Evolutionary conservation across 768 basidiomycete genomes (phyloP), one percentile per base, ranked within the genome.

Genomic region (Russula griseocarnosa): DNA sequence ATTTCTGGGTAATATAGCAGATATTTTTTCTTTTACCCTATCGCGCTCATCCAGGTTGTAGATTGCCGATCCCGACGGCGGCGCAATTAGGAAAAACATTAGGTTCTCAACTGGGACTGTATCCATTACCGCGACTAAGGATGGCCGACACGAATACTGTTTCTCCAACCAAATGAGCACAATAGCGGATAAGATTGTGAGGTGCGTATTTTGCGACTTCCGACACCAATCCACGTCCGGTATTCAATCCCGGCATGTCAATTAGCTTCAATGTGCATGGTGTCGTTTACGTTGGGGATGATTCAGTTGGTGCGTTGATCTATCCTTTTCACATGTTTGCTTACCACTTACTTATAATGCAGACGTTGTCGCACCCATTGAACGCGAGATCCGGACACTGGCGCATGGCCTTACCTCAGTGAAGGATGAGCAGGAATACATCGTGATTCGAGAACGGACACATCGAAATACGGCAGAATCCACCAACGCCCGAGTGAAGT

Each of bases 91-190:
- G 67, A 92, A 93, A 73, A 90, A 94, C 68, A 79, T 90, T 55
- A 87, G 88, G 73, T 85, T 94, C 73, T 88, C 92, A 51, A 97
- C 95, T 6, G 97, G 97, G 0, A 89, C 91, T 10, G 79, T 87
- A 56, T 86, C 92, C 34, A 86, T 96, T 68, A 96, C 93, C 13
- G 94, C 94, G 24, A 84, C 87, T 64, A 83, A 80, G 71, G 90
- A 97, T 69, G 97, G 97, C 0, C 79, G 92, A 55, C 86, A 94
- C 72, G 88, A 93, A 70, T 97, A 98, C 71, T 99, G 97, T 77
- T 99, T 98, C 82, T 96, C 94, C 34, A 99, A 99, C 74, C 92
- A 94, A 75, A 98, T 98, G 96, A 94, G 91, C 71, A 86, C 93
- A 30, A 88, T 98, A 71, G 89, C 94, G 52, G 93, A 97, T 78